A percentile compares a stretch with the other conserved stretches of the same genome.
Evolutionary conservation across 169 alveolate species (phyloP).

Genomic region (Plasmodium vivax): DNA sequence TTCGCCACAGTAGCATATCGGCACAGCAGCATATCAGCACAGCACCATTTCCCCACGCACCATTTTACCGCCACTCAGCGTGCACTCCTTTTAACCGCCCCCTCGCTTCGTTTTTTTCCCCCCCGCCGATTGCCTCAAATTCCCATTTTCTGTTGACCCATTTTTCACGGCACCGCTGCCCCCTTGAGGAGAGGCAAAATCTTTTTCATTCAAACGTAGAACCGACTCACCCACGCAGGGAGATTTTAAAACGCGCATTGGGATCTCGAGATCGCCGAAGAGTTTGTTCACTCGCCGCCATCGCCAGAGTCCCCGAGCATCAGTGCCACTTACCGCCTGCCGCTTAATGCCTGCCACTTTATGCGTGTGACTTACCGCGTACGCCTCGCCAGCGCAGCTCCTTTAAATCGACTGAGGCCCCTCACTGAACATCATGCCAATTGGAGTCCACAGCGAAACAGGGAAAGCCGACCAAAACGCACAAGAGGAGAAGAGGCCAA

Average conservation of each 20-base stretch:
- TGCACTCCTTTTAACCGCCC: not conserved
- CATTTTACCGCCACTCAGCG: not conserved
- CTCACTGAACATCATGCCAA: not conserved
- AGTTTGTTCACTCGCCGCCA: not conserved
- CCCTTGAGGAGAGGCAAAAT: not conserved
- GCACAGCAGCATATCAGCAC: not conserved
- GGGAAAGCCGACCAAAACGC: not conserved
- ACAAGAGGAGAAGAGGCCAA: not conserved
- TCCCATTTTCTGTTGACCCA: not conserved
- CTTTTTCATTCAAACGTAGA: not conserved
- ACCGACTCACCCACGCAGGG: not conserved
- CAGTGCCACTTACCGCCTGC: not conserved
- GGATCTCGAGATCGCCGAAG: not conserved
- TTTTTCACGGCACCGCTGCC: not conserved
- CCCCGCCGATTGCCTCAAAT: not conserved
- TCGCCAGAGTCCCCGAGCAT: not conserved
- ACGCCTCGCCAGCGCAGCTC: not conserved
- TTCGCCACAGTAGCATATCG: not conserved
- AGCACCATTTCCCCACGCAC: not conserved
- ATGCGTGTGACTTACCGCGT: not conserved
- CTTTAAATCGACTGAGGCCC: not conserved
- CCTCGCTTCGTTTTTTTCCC: not conserved
- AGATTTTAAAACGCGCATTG: not conserved
- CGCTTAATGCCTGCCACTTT: not conserved
- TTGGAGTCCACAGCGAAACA: not conserved